A percentile compares a stretch with the other conserved stretches of the same genome.
phyloP scores from a whole-genome alignment of 2,329 filamentous ascomycete genomes.

The Ceratocystis alfenasii region DNA sequence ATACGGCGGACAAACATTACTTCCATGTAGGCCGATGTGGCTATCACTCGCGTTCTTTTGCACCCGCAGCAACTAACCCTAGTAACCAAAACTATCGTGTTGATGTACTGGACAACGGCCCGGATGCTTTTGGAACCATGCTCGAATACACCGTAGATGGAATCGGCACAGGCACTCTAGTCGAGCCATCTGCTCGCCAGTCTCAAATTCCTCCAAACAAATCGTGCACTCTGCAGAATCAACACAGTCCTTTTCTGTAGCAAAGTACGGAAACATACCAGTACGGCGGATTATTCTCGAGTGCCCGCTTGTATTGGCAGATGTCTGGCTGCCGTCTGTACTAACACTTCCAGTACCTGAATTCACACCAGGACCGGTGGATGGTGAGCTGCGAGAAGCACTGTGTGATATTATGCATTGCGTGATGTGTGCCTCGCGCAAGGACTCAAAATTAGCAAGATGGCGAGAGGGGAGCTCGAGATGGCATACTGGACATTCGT shows the following conservation, averaged over 20 bases:
- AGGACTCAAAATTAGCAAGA: slow-evolving; percentile 41
- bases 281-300: slow-evolving; percentile 37
- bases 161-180: slow-evolving; percentile 56
- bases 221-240: slow-evolving; percentile 57
- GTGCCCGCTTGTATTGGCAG: neutral
- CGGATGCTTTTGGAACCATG: slow-evolving; percentile 51
- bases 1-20: too few species aligned
- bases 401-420: slow-evolving; percentile 46
- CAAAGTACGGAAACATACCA: slow-evolving; percentile 51
- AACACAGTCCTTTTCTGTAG: slow-evolving; percentile 58
- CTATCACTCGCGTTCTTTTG: neutral
- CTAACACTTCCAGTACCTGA: neutral
- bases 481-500: slow-evolving; percentile 69
- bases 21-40: neutral
- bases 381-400: slow-evolving; percentile 30
- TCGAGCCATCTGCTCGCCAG: slow-evolving; percentile 50
- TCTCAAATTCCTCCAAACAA: slow-evolving; percentile 54
- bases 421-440: slow-evolving; percentile 48
- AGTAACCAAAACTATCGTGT: slow-evolving; percentile 47
- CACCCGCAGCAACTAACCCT: neutral
- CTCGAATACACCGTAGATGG: slow-evolving; percentile 47
- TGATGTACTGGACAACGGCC: slow-evolving; percentile 55
- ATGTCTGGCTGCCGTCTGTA: neutral
- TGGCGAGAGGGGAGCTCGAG: slow-evolving; percentile 50
- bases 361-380: neutral